Conservation (phyloP, 2,329 filamentous ascomycete species). For the Cucurbitaria berberidis region DNA sequence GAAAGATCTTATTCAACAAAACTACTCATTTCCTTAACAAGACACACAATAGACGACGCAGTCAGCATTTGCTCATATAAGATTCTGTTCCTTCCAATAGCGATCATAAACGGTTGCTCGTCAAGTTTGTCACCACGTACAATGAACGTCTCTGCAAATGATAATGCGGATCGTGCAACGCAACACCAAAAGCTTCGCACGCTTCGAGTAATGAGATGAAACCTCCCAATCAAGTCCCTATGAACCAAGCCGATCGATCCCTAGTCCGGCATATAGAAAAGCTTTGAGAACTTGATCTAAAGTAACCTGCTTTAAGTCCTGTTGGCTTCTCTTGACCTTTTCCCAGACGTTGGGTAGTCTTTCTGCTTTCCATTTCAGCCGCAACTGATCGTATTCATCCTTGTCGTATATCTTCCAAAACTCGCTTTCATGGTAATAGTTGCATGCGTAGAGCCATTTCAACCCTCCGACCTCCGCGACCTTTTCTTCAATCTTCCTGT, state of each 20-base stretch:
- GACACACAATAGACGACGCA: too few species aligned
- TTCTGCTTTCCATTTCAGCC: slow-evolving; percentile 67
- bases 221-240: slow-evolving; percentile 15
- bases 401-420: slow-evolving; percentile 69
- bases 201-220: background rate
- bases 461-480: slow-evolving; percentile 71
- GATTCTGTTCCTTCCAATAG: too few species aligned
- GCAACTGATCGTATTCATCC: slow-evolving; percentile 66
- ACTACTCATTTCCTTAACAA: too few species aligned
- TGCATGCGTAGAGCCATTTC: slow-evolving; percentile 89
- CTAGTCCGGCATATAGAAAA: slow-evolving; percentile 4
- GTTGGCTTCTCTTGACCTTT: slow-evolving; percentile 56
- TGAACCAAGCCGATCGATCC: slow-evolving; percentile 34
- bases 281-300: background rate
- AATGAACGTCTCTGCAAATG: background rate
- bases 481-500: slow-evolving; percentile 72
- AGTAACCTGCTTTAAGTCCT: slow-evolving; percentile 5
- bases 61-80: too few species aligned
- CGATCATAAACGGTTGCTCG: background rate
- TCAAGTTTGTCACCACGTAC: background rate
- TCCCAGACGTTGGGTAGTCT: slow-evolving; percentile 70
- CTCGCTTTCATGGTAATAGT: slow-evolving; percentile 73
- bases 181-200: background rate
- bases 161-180: background rate
- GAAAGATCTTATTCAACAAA: background rate